These are phyloP conservation scores for rapeseed (Brassica napus) DNA, from an alignment of 345 rosid genomes.

Conservation along the genomic window Da-Ae NC_063446.1:39817001-39817500, in stretches of 20 bases:
- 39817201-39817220: slow-evolving; percentile 64
- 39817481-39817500: neutral
- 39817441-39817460: neutral
- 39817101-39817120: slow-evolving; percentile 98
- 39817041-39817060: neutral
- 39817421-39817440: slow-evolving; percentile 53
- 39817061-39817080: slow-evolving; percentile 89
- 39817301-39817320: slow-evolving; percentile 78
- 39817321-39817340: slow-evolving; percentile 52
- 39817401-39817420: slow-evolving; percentile 94
- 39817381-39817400: slow-evolving; percentile 90
- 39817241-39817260: slow-evolving; percentile 29
- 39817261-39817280: slow-evolving; percentile 13
- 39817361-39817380: slow-evolving; percentile 77
- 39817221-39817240: slow-evolving; percentile 59
- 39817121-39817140: slow-evolving; percentile 69
- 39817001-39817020: neutral
- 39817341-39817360: slow-evolving; percentile 54
- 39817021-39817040: neutral
- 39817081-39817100: slow-evolving; percentile 83
- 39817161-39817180: slow-evolving; percentile 75
- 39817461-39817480: neutral
- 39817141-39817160: slow-evolving; percentile 54
- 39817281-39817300: neutral
- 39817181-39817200: slow-evolving; percentile 80